phyloP scores from a whole-genome alignment of 805 yeast species.

The Pichia cephalocereana region DNA sequence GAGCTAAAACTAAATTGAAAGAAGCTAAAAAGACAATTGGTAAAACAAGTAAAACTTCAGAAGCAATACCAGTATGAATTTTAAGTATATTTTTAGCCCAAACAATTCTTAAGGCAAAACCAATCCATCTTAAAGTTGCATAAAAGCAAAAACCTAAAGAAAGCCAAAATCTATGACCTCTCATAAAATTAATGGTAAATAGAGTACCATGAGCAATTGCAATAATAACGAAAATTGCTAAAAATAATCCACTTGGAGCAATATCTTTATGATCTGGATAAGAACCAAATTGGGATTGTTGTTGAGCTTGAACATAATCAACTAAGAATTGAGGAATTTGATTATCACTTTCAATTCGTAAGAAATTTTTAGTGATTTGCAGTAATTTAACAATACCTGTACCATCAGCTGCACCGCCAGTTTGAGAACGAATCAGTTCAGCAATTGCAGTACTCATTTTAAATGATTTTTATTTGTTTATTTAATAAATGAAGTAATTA shows the following conservation, averaged over 20 bases:
- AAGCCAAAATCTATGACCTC: conserved; percentile 56
- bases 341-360: conserved; percentile 9
- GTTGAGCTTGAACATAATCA: conserved; percentile 29
- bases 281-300: conserved; percentile 51
- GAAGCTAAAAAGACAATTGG: conserved; percentile 53
- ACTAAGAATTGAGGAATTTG: conserved; percentile 34
- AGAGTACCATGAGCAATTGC: conserved; percentile 37
- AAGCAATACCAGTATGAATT: conserved; percentile 43
- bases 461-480: neutral
- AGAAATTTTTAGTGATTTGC: conserved; percentile 20
- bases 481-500: neutral
- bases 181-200: conserved; percentile 36
- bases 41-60: conserved; percentile 45
- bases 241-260: conserved; percentile 53
- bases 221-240: conserved; percentile 42
- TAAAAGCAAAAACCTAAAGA: conserved; percentile 46
- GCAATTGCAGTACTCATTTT: conserved; percentile 14
- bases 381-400: conserved; percentile 36
- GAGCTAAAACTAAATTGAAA: conserved; percentile 57
- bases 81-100: conserved; percentile 49
- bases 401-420: conserved; percentile 39
- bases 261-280: conserved; percentile 46
- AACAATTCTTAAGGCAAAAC: conserved; percentile 46
- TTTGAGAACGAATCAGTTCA: conserved; percentile 15
- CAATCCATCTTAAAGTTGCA: conserved; percentile 44